Conservation (phyloP, 495 filamentous ascomycete genomes). For the Saxophila tyrrhenica region DNA sequence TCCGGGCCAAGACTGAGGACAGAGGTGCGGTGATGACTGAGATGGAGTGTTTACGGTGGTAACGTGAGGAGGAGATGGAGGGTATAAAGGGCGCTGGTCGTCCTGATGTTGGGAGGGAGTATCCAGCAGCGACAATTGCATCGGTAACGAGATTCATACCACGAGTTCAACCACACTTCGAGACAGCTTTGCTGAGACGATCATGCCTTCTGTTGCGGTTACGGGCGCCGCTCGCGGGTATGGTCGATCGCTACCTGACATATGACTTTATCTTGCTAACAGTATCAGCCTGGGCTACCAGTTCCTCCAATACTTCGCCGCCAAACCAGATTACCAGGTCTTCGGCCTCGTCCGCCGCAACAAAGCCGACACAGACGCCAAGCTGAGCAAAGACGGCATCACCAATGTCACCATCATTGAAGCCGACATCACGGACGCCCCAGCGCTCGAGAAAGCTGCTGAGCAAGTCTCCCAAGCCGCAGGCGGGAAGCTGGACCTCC, state of each 20-base stretch:
- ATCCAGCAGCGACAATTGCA: neutral
- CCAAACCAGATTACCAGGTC: constrained; percentile 35
- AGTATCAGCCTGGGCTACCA: constrained; percentile 39
- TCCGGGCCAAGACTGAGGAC: too few relatives aligned
- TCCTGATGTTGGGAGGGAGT: neutral
- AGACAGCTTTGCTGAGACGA: too few relatives aligned
- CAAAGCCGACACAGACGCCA: neutral
- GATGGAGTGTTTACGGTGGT: too few relatives aligned
- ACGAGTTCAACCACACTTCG: too few relatives aligned
- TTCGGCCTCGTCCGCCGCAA: constrained; percentile 36
- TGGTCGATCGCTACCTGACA: neutral
- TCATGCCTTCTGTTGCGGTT: neutral
- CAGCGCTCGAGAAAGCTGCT: constrained; percentile 16
- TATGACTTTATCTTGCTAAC: too few relatives aligned
- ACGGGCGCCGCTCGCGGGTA: neutral
- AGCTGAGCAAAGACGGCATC: constrained; percentile 15
- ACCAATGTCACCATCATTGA: constrained; percentile 19
- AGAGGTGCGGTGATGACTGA: too few relatives aligned
- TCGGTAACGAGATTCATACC: too few relatives aligned
- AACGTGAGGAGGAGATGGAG: neutral
- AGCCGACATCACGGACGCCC: constrained; percentile 19
- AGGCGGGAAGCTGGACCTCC: constrained; percentile 16
- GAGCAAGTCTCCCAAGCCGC: constrained; percentile 12
- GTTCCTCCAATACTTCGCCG: constrained; percentile 40
- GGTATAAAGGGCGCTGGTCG: neutral